Percentiles rank a stretch among this genome's conserved stretches.
These are phyloP conservation scores for Bolboschoenoplectus hybrid DNA, from an alignment of 202 grass and related monocot genomes.

Conservation along the genomic window DNA sequence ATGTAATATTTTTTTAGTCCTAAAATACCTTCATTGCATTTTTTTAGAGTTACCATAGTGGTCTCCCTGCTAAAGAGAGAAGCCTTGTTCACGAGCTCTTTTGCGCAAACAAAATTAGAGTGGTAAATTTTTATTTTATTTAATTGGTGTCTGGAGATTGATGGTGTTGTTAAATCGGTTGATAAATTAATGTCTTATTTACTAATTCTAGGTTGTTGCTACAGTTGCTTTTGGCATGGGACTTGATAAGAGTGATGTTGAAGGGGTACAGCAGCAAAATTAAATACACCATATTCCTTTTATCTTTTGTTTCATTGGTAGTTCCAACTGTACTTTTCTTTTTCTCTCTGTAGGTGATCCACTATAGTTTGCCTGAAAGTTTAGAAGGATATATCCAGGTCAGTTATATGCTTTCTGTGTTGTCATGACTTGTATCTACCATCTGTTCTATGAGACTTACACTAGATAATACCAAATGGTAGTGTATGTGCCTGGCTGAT, in stretches of 20 bases:
- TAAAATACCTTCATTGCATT: constrained; percentile 5
- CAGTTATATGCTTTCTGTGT: not conserved
- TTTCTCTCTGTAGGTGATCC: constrained; percentile 71
- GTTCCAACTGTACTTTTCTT: constrained; percentile 41
- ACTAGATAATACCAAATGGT: not conserved
- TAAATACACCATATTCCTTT: constrained; percentile 35
- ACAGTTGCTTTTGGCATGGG: constrained; percentile 99
- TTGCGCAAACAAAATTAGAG: constrained; percentile 90
- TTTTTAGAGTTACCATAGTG: constrained; percentile 81
- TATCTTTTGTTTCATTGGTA: constrained; percentile 32
- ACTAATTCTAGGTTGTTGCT: constrained; percentile 65
- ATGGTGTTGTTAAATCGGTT: constrained; percentile 13
- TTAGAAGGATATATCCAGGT: constrained; percentile 99
- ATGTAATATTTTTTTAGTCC: constrained; percentile 29
- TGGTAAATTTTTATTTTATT: constrained; percentile 51
- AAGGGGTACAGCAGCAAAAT: constrained; percentile 64
- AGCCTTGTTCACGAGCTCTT: constrained; percentile 74
- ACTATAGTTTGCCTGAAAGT: constrained; percentile 96
- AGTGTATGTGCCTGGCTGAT: not conserved
- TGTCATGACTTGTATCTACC: constrained; percentile 5
- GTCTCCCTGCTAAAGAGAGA: constrained; percentile 83
- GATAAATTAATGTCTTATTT: constrained; percentile 30
- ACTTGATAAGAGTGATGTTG: constrained; percentile 96
- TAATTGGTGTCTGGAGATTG: not conserved
- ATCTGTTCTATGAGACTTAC: not conserved